phyloP scores from a whole-genome alignment of 2,329 filamentous ascomycete species.

The Stenocarpella maydis region DNA sequence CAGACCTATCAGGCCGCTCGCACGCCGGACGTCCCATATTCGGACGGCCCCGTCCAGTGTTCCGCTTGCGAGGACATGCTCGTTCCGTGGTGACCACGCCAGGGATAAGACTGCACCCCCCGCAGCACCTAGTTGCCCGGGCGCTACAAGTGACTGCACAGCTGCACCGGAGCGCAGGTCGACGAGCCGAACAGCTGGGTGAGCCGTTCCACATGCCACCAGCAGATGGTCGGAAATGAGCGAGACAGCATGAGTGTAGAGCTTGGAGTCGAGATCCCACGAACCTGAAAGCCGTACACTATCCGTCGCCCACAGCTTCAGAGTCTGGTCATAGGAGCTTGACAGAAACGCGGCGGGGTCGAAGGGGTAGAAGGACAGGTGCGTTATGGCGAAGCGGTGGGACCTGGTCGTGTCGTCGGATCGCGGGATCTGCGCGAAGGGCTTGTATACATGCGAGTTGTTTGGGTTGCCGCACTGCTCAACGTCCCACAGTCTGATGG shows the following conservation, averaged over 20 bases:
- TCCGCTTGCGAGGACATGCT: constrained; percentile 83
- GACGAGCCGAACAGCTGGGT: constrained; percentile 83
- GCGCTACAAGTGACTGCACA: constrained; percentile 75
- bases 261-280: constrained; percentile 72
- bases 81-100: constrained; percentile 82
- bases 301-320: constrained; percentile 78
- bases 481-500: constrained; percentile 87
- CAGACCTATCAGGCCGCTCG: constrained; percentile 76
- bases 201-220: constrained; percentile 87
- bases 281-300: constrained; percentile 67
- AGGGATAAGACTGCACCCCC: constrained; percentile 72
- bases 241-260: constrained; percentile 82
- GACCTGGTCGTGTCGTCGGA: constrained; percentile 44
- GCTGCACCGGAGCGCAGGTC: constrained; percentile 84
- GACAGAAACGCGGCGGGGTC: constrained; percentile 79
- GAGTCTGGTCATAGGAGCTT: constrained; percentile 78
- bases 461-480: constrained; percentile 63
- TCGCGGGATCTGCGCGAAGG: constrained; percentile 60
- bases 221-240: constrained; percentile 76
- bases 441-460: constrained; percentile 58
- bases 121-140: constrained; percentile 50
- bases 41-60: constrained; percentile 85
- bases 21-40: constrained; percentile 87
- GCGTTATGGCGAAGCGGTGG: constrained; percentile 77
- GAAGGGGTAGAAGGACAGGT: constrained; percentile 81